Evolutionary conservation across 805 yeast genomes (phyloP), one percentile per base, ranked within the genome.

Genomic region (Soucietia sequanensis): DNA sequence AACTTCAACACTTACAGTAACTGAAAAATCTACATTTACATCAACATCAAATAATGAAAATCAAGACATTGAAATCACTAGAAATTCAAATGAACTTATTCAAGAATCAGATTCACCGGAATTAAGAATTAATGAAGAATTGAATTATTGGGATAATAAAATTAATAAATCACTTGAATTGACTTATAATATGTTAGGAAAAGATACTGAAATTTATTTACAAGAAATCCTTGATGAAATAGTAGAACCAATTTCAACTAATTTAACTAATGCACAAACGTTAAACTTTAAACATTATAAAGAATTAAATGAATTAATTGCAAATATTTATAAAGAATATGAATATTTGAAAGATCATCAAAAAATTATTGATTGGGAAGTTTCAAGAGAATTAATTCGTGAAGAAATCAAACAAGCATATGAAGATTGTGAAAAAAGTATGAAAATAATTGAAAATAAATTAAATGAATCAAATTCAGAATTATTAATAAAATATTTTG

Each of bases 361-460:
- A 16, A 33, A 34, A 19, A 22, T 31, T 5, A 23, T 30, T 17
- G 48, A 47, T 21, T 9, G 26, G 5, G 46, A 52, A 6, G 50
- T 58, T 12, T 34, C 56, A 3, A 46, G 74, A 31, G 68, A 68
- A 43, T 57, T 52, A 20, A 56, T 68, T 42, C 43, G 73, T 34
- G 69, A 60, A 38, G 43, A 47, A 15, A 65, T 68, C 16, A 43
- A 48, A 11, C 42, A 41, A 12, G 41, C 62, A 1, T 51, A 52
- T 32, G 45, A 53, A 9, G 42, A 44, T 10, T 54, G 61, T 3
- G 58, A 53, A 22, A 42, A 41, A 6, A 38, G 43, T 20, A 42
- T 55, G 30, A 34, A 39, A 3, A 28, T 34, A 12, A 52, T 67
- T 7, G 65, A 62, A 33, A 39, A 35, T 2, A 25, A 37, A 20